These are phyloP conservation scores for Penicillium sp. DNA, from an alignment of 2,329 filamentous ascomycete species.

Conservation along the genomic window DNA sequence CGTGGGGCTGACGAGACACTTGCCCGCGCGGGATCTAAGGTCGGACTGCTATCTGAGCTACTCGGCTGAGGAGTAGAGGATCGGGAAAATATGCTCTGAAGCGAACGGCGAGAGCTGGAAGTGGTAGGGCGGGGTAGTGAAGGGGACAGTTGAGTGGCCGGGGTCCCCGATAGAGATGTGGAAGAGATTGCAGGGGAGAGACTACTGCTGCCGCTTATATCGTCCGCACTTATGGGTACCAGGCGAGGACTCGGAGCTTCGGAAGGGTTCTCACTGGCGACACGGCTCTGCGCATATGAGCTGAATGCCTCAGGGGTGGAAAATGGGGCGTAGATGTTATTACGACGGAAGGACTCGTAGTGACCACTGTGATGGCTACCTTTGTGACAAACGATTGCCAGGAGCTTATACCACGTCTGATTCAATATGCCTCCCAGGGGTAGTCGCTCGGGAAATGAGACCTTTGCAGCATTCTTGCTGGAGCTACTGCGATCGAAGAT, in stretches of 20 bases:
- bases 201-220: slow-evolving; percentile 29
- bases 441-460: slow-evolving; percentile 84
- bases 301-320: slow-evolving; percentile 80
- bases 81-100: slow-evolving; percentile 32
- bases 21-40: slow-evolving; percentile 25
- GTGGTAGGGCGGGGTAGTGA: slow-evolving; percentile 27
- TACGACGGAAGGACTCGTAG: slow-evolving; percentile 92
- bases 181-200: slow-evolving; percentile 37
- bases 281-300: slow-evolving; percentile 64
- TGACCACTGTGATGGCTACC: slow-evolving; percentile 95
- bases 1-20: slow-evolving; percentile 27
- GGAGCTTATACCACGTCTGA: slow-evolving; percentile 76
- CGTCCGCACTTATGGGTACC: slow-evolving; percentile 37
- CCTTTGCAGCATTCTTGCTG: slow-evolving; percentile 91
- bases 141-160: slow-evolving; percentile 20
- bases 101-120: slow-evolving; percentile 34
- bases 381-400: slow-evolving; percentile 89
- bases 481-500: slow-evolving; percentile 82
- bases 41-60: slow-evolving; percentile 26
- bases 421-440: slow-evolving; percentile 76
- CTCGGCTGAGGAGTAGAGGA: slow-evolving; percentile 28
- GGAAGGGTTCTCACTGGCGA: slow-evolving; percentile 55
- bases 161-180: slow-evolving; percentile 33
- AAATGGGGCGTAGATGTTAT: slow-evolving; percentile 75
- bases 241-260: slow-evolving; percentile 50